Conservation (phyloP, 1,284 basidiomycete genomes). For the Lignosus rhinocerotis region DNA sequence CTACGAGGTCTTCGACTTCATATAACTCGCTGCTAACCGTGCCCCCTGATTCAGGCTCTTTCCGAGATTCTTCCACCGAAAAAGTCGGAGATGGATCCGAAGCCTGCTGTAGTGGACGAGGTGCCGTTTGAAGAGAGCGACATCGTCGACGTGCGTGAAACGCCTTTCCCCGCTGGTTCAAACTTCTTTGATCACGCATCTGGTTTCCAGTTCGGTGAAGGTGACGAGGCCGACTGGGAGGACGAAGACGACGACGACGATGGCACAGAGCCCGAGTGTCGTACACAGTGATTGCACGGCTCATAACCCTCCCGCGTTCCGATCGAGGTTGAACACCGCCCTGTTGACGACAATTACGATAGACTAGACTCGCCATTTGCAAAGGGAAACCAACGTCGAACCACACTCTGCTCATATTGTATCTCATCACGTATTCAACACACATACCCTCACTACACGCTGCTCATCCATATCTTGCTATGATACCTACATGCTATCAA, state of each 20-base stretch:
- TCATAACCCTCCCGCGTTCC: neutral
- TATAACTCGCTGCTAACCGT: neutral
- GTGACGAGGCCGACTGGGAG: slow-evolving; percentile 45
- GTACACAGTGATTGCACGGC: slow-evolving; percentile 46
- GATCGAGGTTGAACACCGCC: neutral
- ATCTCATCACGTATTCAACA: slow-evolving; percentile 12
- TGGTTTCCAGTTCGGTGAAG: slow-evolving; percentile 70
- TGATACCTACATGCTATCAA: neutral
- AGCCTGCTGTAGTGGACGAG: slow-evolving; percentile 70
- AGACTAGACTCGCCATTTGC: slow-evolving; percentile 3
- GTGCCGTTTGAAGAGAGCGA: slow-evolving; percentile 73
- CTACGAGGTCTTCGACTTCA: neutral
- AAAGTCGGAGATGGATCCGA: slow-evolving; percentile 69
- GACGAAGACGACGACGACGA: slow-evolving; percentile 69
- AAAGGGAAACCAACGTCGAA: neutral
- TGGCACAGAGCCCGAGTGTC: slow-evolving; percentile 62
- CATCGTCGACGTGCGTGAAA: slow-evolving; percentile 77
- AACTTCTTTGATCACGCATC: slow-evolving; percentile 74
- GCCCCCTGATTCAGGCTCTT: slow-evolving; percentile 50
- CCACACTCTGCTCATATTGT: slow-evolving; percentile 4
- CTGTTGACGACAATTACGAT: neutral
- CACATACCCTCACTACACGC: slow-evolving; percentile 15
- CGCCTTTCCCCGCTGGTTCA: slow-evolving; percentile 64
- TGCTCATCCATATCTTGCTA: neutral
- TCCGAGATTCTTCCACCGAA: slow-evolving; percentile 72